Evolutionary conservation across 176 grass and related monocot genomes (phyloP), one percentile per base, ranked within the genome.

Genomic region (Dactylis glomerata): DNA sequence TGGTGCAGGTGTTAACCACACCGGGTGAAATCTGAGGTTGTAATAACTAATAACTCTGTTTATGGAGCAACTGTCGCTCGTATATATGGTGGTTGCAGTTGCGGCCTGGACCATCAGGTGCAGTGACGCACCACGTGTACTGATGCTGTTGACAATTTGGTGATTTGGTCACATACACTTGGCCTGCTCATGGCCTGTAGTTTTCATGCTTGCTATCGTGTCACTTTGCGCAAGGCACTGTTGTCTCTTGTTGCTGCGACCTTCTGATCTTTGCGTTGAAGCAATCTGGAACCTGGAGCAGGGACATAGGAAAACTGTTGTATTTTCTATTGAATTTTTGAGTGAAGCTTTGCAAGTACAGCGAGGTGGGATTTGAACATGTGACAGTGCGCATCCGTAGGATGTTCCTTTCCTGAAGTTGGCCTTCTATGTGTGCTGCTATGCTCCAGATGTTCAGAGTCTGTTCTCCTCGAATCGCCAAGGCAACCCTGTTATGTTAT

Each of bases 1-100:
- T 66, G 36, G 22, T 28, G 32, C 27, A 73, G 41, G 62, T 47
- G 68, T 65, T 66, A 88, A 46, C 6, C 6, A 49, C 13, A 75
- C n/a, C 17, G 4, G 7, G 45, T 81, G 16, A 57, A 20, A 42
- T 24, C 30, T 23, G 30, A 68, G 68, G 70, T 77, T 9, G 28
- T 3, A 19, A 12, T 24, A n/a, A 30, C 87, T 3, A 19, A 12
- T 24, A n/a, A 30, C 87, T 76, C 61, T 54, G 62, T 78, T 86
- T 77, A 62, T n/a, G n/a, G 78, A 71, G 63, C 49, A 54, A 59
- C 62, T 22, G 61, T 89, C 32, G 27, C 27, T 31, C 58, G 38
- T 26, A 42, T 57, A 15, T 28, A 57, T 20, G 28, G 55, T 75
- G 55, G 82, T 63, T 76, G 70, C 74, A 38, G 82, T 63, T 76